Percentiles rank a stretch among this genome's conserved stretches.
Conservation (phyloP, 78 protist genomes). For the Dictyostelium purpureum region DNA sequence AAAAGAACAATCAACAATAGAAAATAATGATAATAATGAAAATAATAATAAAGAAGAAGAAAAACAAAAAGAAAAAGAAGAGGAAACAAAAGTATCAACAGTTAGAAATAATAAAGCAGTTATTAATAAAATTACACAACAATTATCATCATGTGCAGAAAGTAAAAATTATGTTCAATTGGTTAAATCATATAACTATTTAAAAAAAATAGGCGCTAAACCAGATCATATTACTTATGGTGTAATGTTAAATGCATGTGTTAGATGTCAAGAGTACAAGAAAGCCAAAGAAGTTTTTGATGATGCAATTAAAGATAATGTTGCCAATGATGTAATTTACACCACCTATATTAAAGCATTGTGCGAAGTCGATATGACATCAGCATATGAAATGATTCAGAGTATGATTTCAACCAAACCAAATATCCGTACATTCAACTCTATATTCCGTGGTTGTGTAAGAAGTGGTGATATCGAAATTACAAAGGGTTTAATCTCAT, state of each 20-base stretch:
- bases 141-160: slow-evolving; percentile 50
- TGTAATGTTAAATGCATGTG: slow-evolving; percentile 74
- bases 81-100: background rate
- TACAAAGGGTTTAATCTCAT: slow-evolving; percentile 6
- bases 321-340: slow-evolving; percentile 73
- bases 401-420: slow-evolving; percentile 47
- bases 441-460: slow-evolving; percentile 81
- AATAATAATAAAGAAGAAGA: background rate
- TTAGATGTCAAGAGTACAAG: slow-evolving; percentile 65
- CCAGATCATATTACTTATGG: slow-evolving; percentile 76
- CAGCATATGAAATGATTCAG: slow-evolving; percentile 8
- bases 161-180: slow-evolving; percentile 32
- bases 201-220: slow-evolving; percentile 36
- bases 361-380: slow-evolving; percentile 45
- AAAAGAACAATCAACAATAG: background rate
- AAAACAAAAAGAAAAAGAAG: background rate
- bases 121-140: slow-evolving; percentile 62
- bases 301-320: slow-evolving; percentile 13
- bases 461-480: slow-evolving; percentile 56
- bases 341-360: slow-evolving; percentile 80
- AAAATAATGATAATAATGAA: background rate
- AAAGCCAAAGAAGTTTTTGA: slow-evolving; percentile 36
- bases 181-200: slow-evolving; percentile 30
- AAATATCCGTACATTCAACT: slow-evolving; percentile 76
- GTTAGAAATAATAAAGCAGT: slow-evolving; percentile 62